Conservation (phyloP, 371 early-diverging fungal species). For the Conidiobolus incongruus region DNA sequence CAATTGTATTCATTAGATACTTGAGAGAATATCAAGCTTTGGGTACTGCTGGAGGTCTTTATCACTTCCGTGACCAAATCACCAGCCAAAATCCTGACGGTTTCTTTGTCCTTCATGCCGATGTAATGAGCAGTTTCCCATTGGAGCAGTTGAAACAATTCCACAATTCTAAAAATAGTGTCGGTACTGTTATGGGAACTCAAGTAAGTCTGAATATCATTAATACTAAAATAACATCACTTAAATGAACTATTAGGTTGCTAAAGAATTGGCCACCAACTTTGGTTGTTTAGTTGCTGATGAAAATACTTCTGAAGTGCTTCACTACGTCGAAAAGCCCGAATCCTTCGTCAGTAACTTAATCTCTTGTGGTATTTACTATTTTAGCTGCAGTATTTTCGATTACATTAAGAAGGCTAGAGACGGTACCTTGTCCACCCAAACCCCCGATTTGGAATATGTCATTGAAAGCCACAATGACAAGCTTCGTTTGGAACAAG, state of each 20-base stretch:
- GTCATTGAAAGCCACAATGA: slow-evolving; percentile 26
- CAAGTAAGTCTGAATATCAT: slow-evolving; percentile 27
- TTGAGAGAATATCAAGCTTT: slow-evolving; percentile 88
- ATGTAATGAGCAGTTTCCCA: slow-evolving; percentile 87
- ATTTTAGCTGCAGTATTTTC: slow-evolving; percentile 72
- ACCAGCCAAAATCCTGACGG: slow-evolving; percentile 67
- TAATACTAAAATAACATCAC: background rate
- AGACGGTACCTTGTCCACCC: no score
- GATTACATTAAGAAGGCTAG: slow-evolving; percentile 58
- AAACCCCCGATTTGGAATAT: background rate
- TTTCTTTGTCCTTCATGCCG: slow-evolving; percentile 88
- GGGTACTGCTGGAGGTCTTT: slow-evolving; percentile 92
- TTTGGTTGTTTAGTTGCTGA: slow-evolving; percentile 88
- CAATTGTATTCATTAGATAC: slow-evolving; percentile 27
- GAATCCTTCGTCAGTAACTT: slow-evolving; percentile 81
- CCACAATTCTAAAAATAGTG: slow-evolving; percentile 49
- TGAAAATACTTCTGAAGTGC: slow-evolving; percentile 54
- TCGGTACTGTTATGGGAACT: slow-evolving; percentile 71
- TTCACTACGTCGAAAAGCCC: slow-evolving; percentile 95
- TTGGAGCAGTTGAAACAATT: slow-evolving; percentile 57
- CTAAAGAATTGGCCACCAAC: slow-evolving; percentile 45
- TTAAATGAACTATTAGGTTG: slow-evolving; percentile 14
- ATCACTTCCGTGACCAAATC: slow-evolving; percentile 94
- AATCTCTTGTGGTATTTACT: slow-evolving; percentile 83
- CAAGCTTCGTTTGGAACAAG: slow-evolving; percentile 71